phyloP scores from a whole-genome alignment of 192 early-diverging fungal genomes.

The Cetraspora pellucida region DNA sequence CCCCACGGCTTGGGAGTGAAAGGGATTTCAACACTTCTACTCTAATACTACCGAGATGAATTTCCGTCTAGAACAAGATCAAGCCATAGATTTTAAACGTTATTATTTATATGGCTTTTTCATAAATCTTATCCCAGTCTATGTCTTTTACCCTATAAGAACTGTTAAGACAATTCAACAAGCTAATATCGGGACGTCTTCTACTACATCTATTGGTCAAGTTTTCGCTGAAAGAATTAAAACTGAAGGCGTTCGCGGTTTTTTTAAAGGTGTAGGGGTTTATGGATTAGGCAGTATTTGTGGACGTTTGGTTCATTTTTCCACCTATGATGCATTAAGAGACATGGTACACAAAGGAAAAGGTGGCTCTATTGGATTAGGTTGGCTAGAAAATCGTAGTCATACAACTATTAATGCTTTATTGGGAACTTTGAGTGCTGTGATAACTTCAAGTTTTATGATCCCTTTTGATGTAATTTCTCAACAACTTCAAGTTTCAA shows the following conservation, averaged over 20 bases:
- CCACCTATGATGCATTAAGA: constrained; percentile 34
- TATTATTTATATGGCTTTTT: constrained; percentile 35
- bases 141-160: constrained; percentile 37
- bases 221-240: constrained; percentile 24
- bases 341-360: constrained; percentile 17
- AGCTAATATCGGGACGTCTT: constrained; percentile 19
- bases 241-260: constrained; percentile 25
- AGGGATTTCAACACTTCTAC: too few species aligned
- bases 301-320: constrained; percentile 34
- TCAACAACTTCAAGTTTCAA: constrained; percentile 29
- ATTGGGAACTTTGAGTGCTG: constrained; percentile 30
- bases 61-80: neutral
- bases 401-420: constrained; percentile 4
- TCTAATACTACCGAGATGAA: neutral
- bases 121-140: constrained; percentile 33
- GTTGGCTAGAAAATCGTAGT: constrained; percentile 12
- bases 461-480: constrained; percentile 37
- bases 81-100: constrained; percentile 26
- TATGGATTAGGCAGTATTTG: constrained; percentile 24
- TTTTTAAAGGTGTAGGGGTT: constrained; percentile 30
- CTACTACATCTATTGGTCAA: constrained; percentile 11
- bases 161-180: constrained; percentile 35
- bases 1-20: too few species aligned
- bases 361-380: constrained; percentile 2
- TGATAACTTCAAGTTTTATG: constrained; percentile 27